Evolutionary conservation across 352 stramenopile species (phyloP).

Genomic region (Phytophthora multivora): DNA sequence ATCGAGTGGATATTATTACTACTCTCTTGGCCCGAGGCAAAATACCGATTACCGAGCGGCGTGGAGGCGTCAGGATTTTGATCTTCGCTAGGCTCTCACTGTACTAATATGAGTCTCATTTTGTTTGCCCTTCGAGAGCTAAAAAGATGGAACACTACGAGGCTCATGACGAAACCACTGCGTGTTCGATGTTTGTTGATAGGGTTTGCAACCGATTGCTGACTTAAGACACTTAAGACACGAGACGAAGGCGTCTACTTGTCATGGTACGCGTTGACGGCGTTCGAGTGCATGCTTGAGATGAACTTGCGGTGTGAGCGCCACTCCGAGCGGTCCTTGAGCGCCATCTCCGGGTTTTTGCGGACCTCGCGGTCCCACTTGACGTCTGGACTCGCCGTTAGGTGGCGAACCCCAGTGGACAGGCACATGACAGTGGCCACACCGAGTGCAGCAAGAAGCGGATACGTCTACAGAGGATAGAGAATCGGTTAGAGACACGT

Average conservation of each 20-base stretch:
- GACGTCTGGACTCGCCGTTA: slow-evolving; percentile 61
- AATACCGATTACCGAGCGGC: too few species aligned
- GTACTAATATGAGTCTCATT: too few species aligned
- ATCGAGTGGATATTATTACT: too few species aligned
- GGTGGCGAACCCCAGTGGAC: slow-evolving; percentile 48
- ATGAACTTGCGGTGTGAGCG: slow-evolving; percentile 56
- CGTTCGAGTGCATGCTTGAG: slow-evolving; percentile 47
- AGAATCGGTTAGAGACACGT: neutral
- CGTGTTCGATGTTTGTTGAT: slow-evolving; percentile 6
- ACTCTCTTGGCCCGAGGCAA: too few species aligned
- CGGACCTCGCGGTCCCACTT: slow-evolving; percentile 65
- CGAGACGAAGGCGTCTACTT: slow-evolving; percentile 11
- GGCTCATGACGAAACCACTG: slow-evolving; percentile 4
- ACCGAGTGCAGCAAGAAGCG: slow-evolving; percentile 46
- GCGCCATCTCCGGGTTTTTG: slow-evolving; percentile 57
- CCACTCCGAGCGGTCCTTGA: slow-evolving; percentile 48
- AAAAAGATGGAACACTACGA: slow-evolving; percentile 1
- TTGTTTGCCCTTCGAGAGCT: slow-evolving; percentile 43
- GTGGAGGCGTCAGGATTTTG: too few species aligned
- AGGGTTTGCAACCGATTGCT: neutral
- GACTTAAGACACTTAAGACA: neutral
- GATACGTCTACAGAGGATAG: slow-evolving; percentile 45
- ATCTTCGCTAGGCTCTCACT: too few species aligned
- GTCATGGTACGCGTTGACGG: slow-evolving; percentile 46
- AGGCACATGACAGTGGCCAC: slow-evolving; percentile 46